A percentile compares a stretch with the other conserved stretches of the same genome.
These are phyloP conservation scores for Physcomitrellopsis africana DNA, from an alignment of 225 moss, liverwort and hornwort species.

Conservation along the genomic window DNA sequence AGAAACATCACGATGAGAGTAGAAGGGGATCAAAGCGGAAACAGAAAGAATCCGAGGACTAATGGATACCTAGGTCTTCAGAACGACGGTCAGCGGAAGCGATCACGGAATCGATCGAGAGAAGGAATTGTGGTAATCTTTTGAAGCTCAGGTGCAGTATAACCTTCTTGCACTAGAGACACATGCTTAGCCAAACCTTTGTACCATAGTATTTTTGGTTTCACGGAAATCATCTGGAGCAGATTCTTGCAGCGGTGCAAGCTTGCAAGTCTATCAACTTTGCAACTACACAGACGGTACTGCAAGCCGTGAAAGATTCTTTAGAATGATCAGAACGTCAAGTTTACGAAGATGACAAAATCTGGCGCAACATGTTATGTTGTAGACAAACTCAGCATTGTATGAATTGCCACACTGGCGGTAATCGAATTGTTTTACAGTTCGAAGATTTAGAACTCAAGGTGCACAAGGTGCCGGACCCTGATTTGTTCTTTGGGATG, in stretches of 20 bases:
- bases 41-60: conserved; percentile 39
- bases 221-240: conserved; percentile 23
- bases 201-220: conserved; percentile 35
- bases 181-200: conserved; percentile 19
- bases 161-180: conserved; percentile 5
- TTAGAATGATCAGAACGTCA: neutral
- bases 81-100: conserved; percentile 28
- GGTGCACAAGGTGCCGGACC: conserved; percentile 21
- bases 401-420: conserved; percentile 20
- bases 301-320: neutral
- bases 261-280: neutral
- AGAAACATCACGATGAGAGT: conserved; percentile 33
- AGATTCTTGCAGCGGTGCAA: conserved; percentile 10
- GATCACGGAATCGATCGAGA: conserved; percentile 31
- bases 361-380: neutral
- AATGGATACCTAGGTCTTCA: conserved; percentile 37
- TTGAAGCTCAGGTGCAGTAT: conserved; percentile 14
- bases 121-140: neutral
- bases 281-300: neutral
- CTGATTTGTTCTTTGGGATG: conserved; percentile 21
- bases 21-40: conserved; percentile 36
- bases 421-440: neutral
- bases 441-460: conserved; percentile 12
- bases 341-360: neutral
- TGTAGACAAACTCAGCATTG: conserved; percentile 5